A percentile compares a stretch with the other conserved stretches of the same genome.
These are phyloP conservation scores for Amanita polypyramis DNA, from an alignment of 768 basidiomycete genomes.

Conservation along the genomic window DNA sequence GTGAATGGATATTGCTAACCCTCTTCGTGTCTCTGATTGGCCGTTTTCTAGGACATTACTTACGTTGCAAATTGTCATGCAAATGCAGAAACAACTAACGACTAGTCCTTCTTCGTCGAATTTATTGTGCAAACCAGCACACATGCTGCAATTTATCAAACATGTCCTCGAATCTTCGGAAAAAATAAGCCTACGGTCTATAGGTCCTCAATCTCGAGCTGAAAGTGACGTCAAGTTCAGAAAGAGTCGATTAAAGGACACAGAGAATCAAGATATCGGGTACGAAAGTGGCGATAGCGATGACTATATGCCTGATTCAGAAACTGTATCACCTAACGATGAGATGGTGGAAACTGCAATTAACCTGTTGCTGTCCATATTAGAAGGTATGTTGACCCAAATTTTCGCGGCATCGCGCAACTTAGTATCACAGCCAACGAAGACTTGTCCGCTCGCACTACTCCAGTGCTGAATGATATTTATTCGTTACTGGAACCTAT, in stretches of 20 bases:
- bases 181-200: slow-evolving; percentile 7
- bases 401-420: neutral
- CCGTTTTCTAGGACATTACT: slow-evolving; percentile 43
- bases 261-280: slow-evolving; percentile 28
- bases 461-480: slow-evolving; percentile 63
- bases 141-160: slow-evolving; percentile 76
- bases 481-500: slow-evolving; percentile 52
- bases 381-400: slow-evolving; percentile 55
- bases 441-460: slow-evolving; percentile 45
- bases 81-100: slow-evolving; percentile 66
- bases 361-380: slow-evolving; percentile 69
- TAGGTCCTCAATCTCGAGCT: slow-evolving; percentile 17
- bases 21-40: neutral
- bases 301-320: slow-evolving; percentile 32
- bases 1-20: slow-evolving; percentile 28
- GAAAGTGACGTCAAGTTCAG: neutral
- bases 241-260: slow-evolving; percentile 16
- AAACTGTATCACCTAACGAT: slow-evolving; percentile 33
- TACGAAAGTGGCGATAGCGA: slow-evolving; percentile 51
- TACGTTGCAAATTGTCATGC: slow-evolving; percentile 70
- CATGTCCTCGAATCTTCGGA: slow-evolving; percentile 52
- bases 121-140: slow-evolving; percentile 52
- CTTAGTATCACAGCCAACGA: slow-evolving; percentile 34
- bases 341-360: slow-evolving; percentile 72
- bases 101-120: slow-evolving; percentile 41